Conservation (phyloP, 805 yeast genomes). For the Yamadazyma endophytica region DNA sequence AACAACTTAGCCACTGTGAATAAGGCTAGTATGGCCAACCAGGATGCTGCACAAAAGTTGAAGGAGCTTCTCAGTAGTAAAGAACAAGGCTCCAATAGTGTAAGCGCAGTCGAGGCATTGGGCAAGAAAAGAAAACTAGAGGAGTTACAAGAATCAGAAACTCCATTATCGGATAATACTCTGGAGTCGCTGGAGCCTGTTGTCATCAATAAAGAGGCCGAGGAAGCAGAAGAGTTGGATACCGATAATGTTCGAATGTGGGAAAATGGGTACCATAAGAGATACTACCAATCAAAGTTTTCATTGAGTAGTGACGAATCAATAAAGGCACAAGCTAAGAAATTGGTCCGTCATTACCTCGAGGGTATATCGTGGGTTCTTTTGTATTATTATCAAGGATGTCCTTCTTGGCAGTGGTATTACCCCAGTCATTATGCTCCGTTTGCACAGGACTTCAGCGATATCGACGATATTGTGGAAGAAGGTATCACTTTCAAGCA, state of each 20-base stretch:
- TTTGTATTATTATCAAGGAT: conserved; percentile 91
- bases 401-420: conserved; percentile 98
- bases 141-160: conserved; percentile 13
- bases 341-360: conserved; percentile 68
- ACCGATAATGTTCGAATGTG: conserved; percentile 60
- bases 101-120: conserved; percentile 45
- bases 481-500: conserved; percentile 51
- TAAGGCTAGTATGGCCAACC: conserved; percentile 68
- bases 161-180: conserved; percentile 1
- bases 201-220: conserved; percentile 9
- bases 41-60: conserved; percentile 62
- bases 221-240: conserved; percentile 14
- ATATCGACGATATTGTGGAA: conserved; percentile 43
- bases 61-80: conserved; percentile 32
- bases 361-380: conserved; percentile 98
- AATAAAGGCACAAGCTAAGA: conserved; percentile 48
- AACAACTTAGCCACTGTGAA: conserved; percentile 58
- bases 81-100: too few species aligned
- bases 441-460: conserved; percentile 81
- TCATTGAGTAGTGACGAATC: conserved; percentile 51
- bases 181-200: conserved; percentile 12
- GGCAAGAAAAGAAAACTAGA: conserved; percentile 13
- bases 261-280: conserved; percentile 81
- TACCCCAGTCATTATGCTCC: conserved; percentile 98
- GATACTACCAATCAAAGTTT: conserved; percentile 81